These are phyloP conservation scores for Henningerozyma blattae DNA, from an alignment of 805 yeast species.

Conservation along the genomic window DNA sequence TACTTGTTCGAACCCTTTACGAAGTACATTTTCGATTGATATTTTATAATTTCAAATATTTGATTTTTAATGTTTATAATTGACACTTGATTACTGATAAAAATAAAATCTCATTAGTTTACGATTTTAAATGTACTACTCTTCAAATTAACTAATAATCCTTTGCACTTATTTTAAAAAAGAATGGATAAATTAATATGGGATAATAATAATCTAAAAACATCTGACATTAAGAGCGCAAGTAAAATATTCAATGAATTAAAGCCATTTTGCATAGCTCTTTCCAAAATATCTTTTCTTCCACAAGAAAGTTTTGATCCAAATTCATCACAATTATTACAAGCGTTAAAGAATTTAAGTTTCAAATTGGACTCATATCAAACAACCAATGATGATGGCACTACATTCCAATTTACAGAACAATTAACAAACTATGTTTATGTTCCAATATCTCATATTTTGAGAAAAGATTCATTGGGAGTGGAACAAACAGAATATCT, in stretches of 20 bases:
- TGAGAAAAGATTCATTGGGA: constrained; percentile 36
- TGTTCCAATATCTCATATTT: constrained; percentile 43
- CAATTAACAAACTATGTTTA: constrained; percentile 50
- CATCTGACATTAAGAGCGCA: too few relatives aligned
- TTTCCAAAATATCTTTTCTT: constrained; percentile 33
- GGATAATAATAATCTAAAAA: background rate
- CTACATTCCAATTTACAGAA: constrained; percentile 25
- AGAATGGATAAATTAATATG: too few relatives aligned
- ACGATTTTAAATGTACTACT: too few relatives aligned
- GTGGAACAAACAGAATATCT: constrained; percentile 35
- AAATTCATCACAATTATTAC: constrained; percentile 20
- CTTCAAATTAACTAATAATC: too few relatives aligned
- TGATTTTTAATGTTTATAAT: too few relatives aligned
- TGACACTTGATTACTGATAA: too few relatives aligned
- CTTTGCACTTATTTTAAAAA: too few relatives aligned
- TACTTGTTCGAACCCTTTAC: too few relatives aligned
- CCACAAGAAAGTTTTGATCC: constrained; percentile 26
- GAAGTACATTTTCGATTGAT: too few relatives aligned
- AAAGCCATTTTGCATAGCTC: constrained; percentile 31
- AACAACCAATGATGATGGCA: constrained; percentile 1
- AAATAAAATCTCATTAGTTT: too few relatives aligned
- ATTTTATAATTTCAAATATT: too few relatives aligned
- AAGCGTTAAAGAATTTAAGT: constrained; percentile 27
- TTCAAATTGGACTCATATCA: constrained; percentile 7
- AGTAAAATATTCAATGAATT: constrained; percentile 21